Conservation (phyloP, 2,329 filamentous ascomycete genomes). For the Paradendryphiella salina region DNA sequence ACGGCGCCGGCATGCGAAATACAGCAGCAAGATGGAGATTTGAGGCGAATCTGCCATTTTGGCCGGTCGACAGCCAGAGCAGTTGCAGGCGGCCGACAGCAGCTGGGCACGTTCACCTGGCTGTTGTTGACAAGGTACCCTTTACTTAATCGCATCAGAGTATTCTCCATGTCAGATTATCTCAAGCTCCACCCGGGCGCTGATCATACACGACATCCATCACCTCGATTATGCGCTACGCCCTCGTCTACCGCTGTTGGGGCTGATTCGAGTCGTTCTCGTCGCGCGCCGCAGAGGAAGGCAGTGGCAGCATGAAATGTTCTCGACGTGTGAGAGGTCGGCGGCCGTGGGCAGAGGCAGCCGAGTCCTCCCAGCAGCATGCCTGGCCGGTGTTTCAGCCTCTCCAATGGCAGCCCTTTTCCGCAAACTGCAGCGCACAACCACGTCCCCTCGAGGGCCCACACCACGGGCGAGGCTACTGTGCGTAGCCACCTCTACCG, state of each 20-base stretch:
- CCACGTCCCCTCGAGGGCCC: too few relatives aligned
- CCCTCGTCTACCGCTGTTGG: conserved; percentile 4
- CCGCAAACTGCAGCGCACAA: too few relatives aligned
- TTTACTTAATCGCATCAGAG: conserved; percentile 10
- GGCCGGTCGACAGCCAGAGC: conserved; percentile 1
- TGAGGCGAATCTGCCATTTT: not conserved
- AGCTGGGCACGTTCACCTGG: not conserved
- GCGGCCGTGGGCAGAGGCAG: conserved; percentile 15
- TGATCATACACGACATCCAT: conserved; percentile 22
- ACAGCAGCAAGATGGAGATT: not conserved
- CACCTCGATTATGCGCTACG: conserved; percentile 5
- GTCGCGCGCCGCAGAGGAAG: not conserved
- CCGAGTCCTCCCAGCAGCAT: conserved; percentile 13
- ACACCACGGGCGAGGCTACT: not conserved
- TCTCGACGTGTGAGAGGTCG: conserved; percentile 1
- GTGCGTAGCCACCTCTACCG: conserved; percentile 5
- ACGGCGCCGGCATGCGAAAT: not conserved
- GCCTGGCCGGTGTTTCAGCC: conserved; percentile 28
- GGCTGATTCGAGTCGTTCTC: conserved; percentile 10
- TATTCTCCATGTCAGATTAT: conserved; percentile 8
- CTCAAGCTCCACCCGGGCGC: conserved; percentile 21
- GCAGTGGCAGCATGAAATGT: conserved; percentile 2
- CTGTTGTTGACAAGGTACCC: conserved; percentile 9
- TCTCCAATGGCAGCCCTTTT: not conserved
- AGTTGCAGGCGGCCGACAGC: not conserved